These are phyloP conservation scores for Suhomyces prunicola DNA, from an alignment of 805 yeast genomes.

Conservation along the genomic window DNA sequence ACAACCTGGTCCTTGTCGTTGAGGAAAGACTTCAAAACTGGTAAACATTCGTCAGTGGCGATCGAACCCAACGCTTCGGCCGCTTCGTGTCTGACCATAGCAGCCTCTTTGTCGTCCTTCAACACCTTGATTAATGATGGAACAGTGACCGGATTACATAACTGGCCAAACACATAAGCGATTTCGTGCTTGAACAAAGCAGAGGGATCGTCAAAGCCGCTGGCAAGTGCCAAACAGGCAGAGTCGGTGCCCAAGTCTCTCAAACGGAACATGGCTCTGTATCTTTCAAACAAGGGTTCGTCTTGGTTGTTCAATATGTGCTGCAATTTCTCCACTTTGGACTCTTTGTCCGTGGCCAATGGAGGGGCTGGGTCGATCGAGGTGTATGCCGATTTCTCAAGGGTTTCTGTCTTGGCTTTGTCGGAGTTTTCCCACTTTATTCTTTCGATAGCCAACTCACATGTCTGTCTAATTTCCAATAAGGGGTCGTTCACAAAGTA, in stretches of 20 bases:
- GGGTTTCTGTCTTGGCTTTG: constrained; percentile 57
- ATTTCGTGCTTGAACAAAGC: constrained; percentile 97
- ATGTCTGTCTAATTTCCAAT: constrained; percentile 91
- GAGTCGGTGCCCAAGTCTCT: constrained; percentile 93
- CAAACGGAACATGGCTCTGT: constrained; percentile 97
- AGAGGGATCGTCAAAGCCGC: constrained; percentile 85
- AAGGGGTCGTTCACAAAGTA: constrained; percentile 72
- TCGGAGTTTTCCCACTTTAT: constrained; percentile 88
- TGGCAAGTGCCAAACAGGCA: constrained; percentile 87
- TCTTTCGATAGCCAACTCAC: constrained; percentile 94
- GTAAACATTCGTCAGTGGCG: constrained; percentile 93
- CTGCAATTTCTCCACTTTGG: constrained; percentile 64
- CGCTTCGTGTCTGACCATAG: constrained; percentile 99
- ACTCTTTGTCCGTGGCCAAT: constrained; percentile 54
- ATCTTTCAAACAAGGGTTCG: constrained; percentile 84
- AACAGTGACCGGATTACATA: constrained; percentile 89
- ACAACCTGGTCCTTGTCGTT: constrained; percentile 86
- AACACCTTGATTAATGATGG: constrained; percentile 83
- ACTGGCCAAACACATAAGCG: constrained; percentile 97
- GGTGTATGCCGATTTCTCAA: constrained; percentile 74
- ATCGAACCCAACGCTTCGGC: constrained; percentile 98
- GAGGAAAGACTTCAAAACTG: constrained; percentile 75
- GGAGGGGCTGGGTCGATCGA: constrained; percentile 99
- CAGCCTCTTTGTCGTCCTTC: constrained; percentile 76
- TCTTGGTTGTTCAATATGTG: constrained; percentile 69